Evolutionary conservation across 345 rosid genomes (phyloP).

Genomic region (Microcos paniculata): DNA sequence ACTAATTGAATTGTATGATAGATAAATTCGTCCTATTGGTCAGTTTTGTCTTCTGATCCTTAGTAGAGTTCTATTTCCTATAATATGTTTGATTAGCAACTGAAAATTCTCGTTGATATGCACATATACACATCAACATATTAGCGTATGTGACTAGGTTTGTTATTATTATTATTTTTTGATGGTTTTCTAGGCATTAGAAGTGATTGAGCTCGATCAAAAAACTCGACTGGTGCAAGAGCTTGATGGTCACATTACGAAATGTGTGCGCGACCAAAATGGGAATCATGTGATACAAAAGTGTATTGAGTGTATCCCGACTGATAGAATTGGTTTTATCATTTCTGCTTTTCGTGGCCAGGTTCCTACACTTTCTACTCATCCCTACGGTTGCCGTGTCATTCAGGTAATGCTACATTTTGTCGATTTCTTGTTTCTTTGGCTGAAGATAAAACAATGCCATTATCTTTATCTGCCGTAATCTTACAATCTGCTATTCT

Average conservation of each 20-base stretch:
- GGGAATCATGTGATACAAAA: constrained; percentile 98
- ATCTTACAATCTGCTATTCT: constrained; percentile 4
- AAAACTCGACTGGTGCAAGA: constrained; percentile 70
- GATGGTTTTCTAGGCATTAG: constrained; percentile 69
- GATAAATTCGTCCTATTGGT: too few relatives aligned
- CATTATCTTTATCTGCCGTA: background rate
- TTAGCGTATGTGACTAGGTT: too few relatives aligned
- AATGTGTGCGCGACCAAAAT: constrained; percentile 94
- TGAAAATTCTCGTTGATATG: too few relatives aligned
- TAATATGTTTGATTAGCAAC: too few relatives aligned
- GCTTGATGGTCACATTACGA: constrained; percentile 89
- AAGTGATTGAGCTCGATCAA: constrained; percentile 92
- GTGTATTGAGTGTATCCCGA: constrained; percentile 85
- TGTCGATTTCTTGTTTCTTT: constrained; percentile 7
- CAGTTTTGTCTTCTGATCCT: too few relatives aligned
- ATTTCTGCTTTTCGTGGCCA: constrained; percentile 83
- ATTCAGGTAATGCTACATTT: constrained; percentile 60
- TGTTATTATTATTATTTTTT: background rate
- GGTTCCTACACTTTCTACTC: constrained; percentile 81
- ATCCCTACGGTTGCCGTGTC: constrained; percentile 99
- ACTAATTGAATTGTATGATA: too few relatives aligned
- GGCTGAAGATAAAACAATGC: constrained; percentile 4
- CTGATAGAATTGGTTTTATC: constrained; percentile 71
- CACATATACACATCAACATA: too few relatives aligned
- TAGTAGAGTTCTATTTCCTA: too few relatives aligned